Percentiles rank a stretch among this genome's conserved stretches.
Evolutionary conservation across 345 rosid genomes (phyloP).

Genomic region (Eucalyptus sp.): DNA sequence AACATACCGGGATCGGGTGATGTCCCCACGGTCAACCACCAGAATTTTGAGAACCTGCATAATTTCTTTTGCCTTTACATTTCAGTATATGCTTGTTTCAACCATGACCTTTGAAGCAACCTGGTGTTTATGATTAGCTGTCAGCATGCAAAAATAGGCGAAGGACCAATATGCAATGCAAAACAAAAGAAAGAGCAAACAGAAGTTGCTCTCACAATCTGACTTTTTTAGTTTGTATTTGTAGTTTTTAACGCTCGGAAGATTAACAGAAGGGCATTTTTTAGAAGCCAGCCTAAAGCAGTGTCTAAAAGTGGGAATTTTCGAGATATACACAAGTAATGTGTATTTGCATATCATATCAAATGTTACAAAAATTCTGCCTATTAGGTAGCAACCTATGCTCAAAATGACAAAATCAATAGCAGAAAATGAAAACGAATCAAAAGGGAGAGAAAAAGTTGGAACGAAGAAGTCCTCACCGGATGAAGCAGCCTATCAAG

Average conservation of each 20-base stretch:
- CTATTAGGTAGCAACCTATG: not conserved
- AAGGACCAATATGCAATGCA: not conserved
- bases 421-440: not conserved
- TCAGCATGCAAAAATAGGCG: not conserved
- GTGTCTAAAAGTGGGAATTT: not conserved
- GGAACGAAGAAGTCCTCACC: too few relatives aligned
- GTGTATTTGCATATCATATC: not conserved
- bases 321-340: not conserved
- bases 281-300: not conserved
- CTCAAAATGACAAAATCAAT: not conserved
- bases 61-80: too few relatives aligned
- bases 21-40: constrained; percentile 15
- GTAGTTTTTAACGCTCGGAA: not conserved
- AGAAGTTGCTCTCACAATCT: not conserved
- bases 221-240: not conserved
- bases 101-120: not conserved
- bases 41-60: constrained; percentile 27
- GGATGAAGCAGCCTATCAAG: not conserved
- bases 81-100: not conserved
- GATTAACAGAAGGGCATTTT: not conserved
- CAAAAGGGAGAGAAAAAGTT: not conserved
- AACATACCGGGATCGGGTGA: constrained; percentile 17
- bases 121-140: not conserved
- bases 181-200: not conserved
- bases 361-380: too few relatives aligned